Conservation (phyloP, 768 basidiomycete genomes). For the Hypholoma sublateritium region DNA sequence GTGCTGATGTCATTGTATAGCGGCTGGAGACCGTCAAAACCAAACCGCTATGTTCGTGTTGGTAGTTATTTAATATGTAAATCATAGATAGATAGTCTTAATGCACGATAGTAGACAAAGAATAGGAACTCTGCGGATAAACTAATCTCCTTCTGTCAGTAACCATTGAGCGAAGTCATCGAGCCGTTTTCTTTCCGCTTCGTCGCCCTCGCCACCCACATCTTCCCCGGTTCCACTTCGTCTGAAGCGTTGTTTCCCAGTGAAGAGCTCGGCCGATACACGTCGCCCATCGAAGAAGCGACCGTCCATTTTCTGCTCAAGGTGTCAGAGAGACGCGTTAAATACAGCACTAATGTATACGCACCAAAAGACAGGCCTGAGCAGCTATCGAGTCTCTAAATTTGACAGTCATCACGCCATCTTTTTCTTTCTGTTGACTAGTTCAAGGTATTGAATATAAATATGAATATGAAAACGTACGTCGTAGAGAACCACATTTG, state of each 20-base stretch:
- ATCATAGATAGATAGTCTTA: constrained; percentile 18
- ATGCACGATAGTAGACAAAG: constrained; percentile 18
- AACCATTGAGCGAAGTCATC: constrained; percentile 91
- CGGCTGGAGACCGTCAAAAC: constrained; percentile 72
- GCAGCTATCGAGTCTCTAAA: constrained; percentile 93
- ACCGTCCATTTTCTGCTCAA: constrained; percentile 85
- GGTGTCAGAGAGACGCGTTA: neutral
- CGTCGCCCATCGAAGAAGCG: constrained; percentile 85
- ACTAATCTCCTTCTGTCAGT: constrained; percentile 72
- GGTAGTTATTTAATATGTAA: constrained; percentile 38
- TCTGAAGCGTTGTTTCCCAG: constrained; percentile 79
- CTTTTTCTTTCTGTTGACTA: constrained; percentile 72
- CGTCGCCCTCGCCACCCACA: constrained; percentile 61
- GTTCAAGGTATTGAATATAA: neutral
- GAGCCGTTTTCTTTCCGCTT: constrained; percentile 79
- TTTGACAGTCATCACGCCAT: constrained; percentile 95
- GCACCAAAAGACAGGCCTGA: constrained; percentile 84
- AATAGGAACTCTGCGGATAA: neutral
- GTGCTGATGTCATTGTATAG: constrained; percentile 32
- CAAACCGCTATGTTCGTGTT: constrained; percentile 72
- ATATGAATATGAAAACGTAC: constrained; percentile 45
- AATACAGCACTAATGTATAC: constrained; percentile 2
- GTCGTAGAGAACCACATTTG: constrained; percentile 93
- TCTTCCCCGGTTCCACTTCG: constrained; percentile 73
- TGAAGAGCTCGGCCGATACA: constrained; percentile 79